Conservation (phyloP, 164 flowering plant genomes). For the Piper betle region DNA sequence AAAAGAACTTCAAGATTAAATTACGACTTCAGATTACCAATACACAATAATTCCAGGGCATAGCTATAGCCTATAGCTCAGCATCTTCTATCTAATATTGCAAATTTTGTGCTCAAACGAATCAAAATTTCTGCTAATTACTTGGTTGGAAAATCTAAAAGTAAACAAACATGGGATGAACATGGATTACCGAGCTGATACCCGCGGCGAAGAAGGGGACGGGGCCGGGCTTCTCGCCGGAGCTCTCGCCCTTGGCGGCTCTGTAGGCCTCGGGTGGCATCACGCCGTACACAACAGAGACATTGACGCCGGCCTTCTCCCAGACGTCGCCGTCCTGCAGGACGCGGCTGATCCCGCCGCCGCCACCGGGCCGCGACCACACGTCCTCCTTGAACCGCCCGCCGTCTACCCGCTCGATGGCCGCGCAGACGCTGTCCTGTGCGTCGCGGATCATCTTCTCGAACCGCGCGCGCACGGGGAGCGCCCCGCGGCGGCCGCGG, state of each 20-base stretch:
- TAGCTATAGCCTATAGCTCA: too few species aligned
- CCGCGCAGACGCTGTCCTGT: constrained; percentile 66
- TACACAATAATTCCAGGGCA: too few species aligned
- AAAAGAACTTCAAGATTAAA: too few species aligned
- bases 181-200: constrained; percentile 66
- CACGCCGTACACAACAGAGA: constrained; percentile 86
- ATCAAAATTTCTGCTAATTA: too few species aligned
- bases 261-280: constrained; percentile 99
- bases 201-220: constrained; percentile 95
- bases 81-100: too few species aligned
- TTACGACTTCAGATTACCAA: too few species aligned
- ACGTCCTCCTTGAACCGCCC: constrained; percentile 83
- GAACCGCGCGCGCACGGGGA: constrained; percentile 52
- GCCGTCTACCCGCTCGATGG: constrained; percentile 67
- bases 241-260: constrained; percentile 61
- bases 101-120: too few species aligned
- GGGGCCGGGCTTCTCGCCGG: constrained; percentile 48
- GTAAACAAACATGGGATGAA: neutral
- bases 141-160: neutral
- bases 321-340: constrained; percentile 79
- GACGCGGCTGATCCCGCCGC: constrained; percentile 90
- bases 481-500: constrained; percentile 37
- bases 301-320: constrained; percentile 98
- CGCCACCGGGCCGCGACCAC: constrained; percentile 96
- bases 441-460: constrained; percentile 91